A percentile compares a stretch with the other conserved stretches of the same genome.
phyloP scores from a whole-genome alignment of 495 filamentous ascomycete species.

The Aspergillus bridgeri region DNA sequence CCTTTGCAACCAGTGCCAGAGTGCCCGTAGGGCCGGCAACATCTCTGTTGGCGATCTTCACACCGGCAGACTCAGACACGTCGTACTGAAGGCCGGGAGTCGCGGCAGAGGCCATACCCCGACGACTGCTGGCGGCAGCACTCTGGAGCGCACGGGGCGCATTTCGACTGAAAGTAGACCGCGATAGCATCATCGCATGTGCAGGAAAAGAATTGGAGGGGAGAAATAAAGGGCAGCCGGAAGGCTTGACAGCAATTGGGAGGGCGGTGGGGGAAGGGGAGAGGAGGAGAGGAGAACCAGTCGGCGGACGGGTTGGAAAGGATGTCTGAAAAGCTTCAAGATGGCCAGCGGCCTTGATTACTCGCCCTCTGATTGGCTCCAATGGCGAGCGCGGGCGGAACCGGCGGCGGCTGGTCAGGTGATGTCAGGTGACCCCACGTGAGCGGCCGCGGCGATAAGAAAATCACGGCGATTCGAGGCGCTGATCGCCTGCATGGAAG shows the following conservation, averaged over 20 bases:
- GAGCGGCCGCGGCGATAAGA: constrained; percentile 28
- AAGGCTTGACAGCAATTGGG: constrained; percentile 44
- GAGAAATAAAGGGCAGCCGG: constrained; percentile 31
- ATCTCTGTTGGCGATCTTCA: constrained; percentile 90
- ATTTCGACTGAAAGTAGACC: constrained; percentile 72
- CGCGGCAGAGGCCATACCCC: constrained; percentile 76
- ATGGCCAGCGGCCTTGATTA: constrained; percentile 43
- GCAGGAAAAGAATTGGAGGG: constrained; percentile 34
- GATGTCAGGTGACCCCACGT: constrained; percentile 19
- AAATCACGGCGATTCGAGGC: constrained; percentile 7
- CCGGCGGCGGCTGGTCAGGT: constrained; percentile 41
- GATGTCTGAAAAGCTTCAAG: constrained; percentile 51
- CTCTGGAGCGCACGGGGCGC: constrained; percentile 71
- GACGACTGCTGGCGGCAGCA: constrained; percentile 51
- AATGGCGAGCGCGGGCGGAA: constrained; percentile 44
- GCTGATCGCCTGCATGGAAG: no score
- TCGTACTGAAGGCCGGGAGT: constrained; percentile 85
- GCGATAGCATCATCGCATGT: constrained; percentile 76
- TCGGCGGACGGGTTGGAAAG: constrained; percentile 31
- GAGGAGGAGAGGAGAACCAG: constrained; percentile 22
- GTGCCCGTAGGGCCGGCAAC: constrained; percentile 81
- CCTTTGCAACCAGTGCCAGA: constrained; percentile 86
- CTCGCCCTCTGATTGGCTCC: constrained; percentile 39
- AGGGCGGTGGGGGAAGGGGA: constrained; percentile 28
- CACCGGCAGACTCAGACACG: constrained; percentile 73